These are phyloP conservation scores for Xylaria grammica DNA, from an alignment of 495 filamentous ascomycete species.

Conservation along the genomic window DNA sequence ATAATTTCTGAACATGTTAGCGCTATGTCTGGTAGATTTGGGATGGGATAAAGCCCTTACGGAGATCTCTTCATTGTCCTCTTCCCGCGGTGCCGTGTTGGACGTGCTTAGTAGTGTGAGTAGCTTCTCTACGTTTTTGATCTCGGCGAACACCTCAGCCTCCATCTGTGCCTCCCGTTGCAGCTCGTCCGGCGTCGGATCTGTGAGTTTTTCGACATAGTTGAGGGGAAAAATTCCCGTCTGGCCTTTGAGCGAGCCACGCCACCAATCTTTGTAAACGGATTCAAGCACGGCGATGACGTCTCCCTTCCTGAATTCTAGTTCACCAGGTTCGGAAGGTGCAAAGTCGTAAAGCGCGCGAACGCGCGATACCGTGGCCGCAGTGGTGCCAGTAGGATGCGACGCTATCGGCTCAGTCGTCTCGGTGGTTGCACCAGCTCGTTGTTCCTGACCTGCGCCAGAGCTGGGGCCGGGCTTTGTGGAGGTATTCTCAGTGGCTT, in stretches of 20 bases:
- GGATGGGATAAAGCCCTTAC: constrained; percentile 46
- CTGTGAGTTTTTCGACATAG: constrained; percentile 96
- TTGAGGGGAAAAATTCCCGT: constrained; percentile 98
- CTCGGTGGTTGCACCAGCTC: constrained; percentile 31
- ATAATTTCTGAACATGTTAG: constrained; percentile 65
- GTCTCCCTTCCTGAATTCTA: constrained; percentile 96
- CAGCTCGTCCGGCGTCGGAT: constrained; percentile 92
- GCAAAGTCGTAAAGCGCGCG: constrained; percentile 93
- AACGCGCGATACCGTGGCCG: constrained; percentile 95
- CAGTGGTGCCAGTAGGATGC: constrained; percentile 72
- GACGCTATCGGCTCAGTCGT: constrained; percentile 35
- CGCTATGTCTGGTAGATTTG: neutral
- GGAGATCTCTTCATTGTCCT: constrained; percentile 92
- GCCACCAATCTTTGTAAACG: constrained; percentile 99
- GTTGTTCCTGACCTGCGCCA: constrained; percentile 31
- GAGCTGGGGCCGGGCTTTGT: constrained; percentile 41
- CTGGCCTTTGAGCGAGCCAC: constrained; percentile 89
- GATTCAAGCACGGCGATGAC: constrained; percentile 97
- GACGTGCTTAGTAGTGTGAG: constrained; percentile 94
- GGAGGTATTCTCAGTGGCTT: constrained; percentile 27
- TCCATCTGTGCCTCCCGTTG: constrained; percentile 98
- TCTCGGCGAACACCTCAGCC: constrained; percentile 95
- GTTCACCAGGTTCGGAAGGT: constrained; percentile 89
- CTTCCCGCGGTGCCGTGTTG: constrained; percentile 81
- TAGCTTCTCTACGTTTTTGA: constrained; percentile 98